These are phyloP conservation scores for Adansonia rubrostipa DNA, from an alignment of 441 rosid species.

Conservation along the genomic window DNA sequence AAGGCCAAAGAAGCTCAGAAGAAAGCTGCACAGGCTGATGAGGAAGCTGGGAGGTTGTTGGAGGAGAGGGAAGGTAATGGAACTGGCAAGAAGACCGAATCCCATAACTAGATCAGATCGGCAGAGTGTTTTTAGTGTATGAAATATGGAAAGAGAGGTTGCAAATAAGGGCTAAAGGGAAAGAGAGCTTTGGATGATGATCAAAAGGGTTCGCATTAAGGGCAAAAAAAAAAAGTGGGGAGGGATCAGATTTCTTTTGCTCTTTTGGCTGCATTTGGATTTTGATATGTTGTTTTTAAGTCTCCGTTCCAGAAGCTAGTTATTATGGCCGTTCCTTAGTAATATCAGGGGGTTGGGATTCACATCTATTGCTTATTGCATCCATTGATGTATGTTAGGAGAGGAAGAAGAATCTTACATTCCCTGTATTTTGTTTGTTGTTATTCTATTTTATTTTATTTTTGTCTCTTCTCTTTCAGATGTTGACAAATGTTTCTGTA, in stretches of 20 bases:
- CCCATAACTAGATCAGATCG: conserved; percentile 48
- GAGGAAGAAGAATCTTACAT: conserved; percentile 3
- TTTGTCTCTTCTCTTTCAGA: not conserved
- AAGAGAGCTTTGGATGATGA: conserved; percentile 18
- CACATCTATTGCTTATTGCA: not conserved
- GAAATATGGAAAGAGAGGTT: conserved; percentile 30
- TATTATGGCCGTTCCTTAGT: conserved; percentile 27
- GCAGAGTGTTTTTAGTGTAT: conserved; percentile 16
- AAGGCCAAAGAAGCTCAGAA: not conserved
- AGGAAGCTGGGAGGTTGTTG: not conserved
- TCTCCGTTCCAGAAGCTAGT: conserved; percentile 33
- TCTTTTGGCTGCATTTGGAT: conserved; percentile 31
- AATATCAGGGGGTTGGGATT: not conserved
- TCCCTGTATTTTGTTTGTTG: not conserved
- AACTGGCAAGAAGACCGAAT: conserved; percentile 55
- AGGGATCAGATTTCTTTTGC: conserved; percentile 36
- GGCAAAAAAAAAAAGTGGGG: conserved; percentile 33
- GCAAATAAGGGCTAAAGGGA: conserved; percentile 52
- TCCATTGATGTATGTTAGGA: not conserved
- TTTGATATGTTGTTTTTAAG: conserved; percentile 36
- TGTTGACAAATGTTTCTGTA: not conserved
- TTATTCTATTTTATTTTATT: not conserved
- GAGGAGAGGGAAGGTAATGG: not conserved
- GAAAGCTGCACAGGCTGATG: not conserved
- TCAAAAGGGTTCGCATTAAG: conserved; percentile 31